phyloP scores from a whole-genome alignment of 2,329 filamentous ascomycete species.

The Neonectria sp. region DNA sequence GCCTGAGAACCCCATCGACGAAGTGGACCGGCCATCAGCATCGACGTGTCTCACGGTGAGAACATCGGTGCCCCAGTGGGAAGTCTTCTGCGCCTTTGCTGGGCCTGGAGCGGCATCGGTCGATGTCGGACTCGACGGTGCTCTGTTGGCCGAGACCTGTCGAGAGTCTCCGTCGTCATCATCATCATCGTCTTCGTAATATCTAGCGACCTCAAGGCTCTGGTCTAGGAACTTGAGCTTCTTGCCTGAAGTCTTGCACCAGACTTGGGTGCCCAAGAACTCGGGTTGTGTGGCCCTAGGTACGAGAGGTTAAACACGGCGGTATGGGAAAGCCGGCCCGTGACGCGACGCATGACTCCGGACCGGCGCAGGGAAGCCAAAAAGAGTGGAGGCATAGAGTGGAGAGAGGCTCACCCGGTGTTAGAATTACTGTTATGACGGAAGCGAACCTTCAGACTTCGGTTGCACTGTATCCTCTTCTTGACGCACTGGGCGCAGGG shows the following conservation, averaged over 20 bases:
- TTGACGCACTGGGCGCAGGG: conserved; percentile 39
- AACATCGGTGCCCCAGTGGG: conserved; percentile 10
- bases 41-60: conserved; percentile 16
- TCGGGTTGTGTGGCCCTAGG: conserved; percentile 29
- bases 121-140: not conserved
- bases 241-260: conserved; percentile 36
- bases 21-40: not conserved
- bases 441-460: conserved; percentile 35
- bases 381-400: not conserved
- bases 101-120: not conserved
- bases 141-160: not conserved
- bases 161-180: conserved; percentile 20
- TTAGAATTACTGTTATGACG: conserved; percentile 29
- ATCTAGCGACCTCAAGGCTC: conserved; percentile 32
- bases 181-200: conserved; percentile 27
- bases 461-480: conserved; percentile 34
- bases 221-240: conserved; percentile 40
- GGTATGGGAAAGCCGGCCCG: not conserved
- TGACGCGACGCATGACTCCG: not conserved
- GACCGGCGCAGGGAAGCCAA: not conserved
- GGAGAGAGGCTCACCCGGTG: conserved; percentile 25
- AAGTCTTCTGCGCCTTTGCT: conserved; percentile 5
- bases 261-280: conserved; percentile 34
- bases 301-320: conserved; percentile 15
- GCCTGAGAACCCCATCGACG: not conserved